Conservation (phyloP, 2,329 filamentous ascomycete genomes). For the Lasiodiplodia sp. region DNA sequence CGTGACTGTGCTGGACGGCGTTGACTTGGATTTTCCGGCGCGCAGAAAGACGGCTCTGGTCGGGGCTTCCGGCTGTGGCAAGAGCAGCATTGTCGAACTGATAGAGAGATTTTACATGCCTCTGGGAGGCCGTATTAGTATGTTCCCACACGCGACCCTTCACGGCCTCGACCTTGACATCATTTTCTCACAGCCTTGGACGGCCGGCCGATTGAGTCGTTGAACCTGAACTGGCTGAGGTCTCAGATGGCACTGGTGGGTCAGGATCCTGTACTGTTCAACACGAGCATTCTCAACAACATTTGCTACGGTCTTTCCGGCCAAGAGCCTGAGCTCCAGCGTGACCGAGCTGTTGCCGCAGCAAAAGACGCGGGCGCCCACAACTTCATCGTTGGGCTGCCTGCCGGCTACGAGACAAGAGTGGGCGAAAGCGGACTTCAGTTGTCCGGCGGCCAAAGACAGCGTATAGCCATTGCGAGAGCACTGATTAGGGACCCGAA, state of each 20-base stretch:
- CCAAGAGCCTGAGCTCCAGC: slow-evolving; percentile 73
- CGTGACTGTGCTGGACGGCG: slow-evolving; percentile 83
- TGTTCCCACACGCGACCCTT: too few species aligned
- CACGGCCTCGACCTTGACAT: too few species aligned
- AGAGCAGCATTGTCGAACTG: slow-evolving; percentile 87
- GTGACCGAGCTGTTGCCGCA: slow-evolving; percentile 74
- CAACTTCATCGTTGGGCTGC: slow-evolving; percentile 79
- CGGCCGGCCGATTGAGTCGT: slow-evolving; percentile 74
- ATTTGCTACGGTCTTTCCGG: slow-evolving; percentile 88
- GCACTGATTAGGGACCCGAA: slow-evolving; percentile 87
- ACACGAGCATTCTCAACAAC: slow-evolving; percentile 83
- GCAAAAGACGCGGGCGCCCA: slow-evolving; percentile 89
- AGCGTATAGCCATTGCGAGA: slow-evolving; percentile 88
- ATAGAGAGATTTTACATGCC: slow-evolving; percentile 92
- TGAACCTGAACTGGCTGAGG: slow-evolving; percentile 87
- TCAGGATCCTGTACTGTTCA: slow-evolving; percentile 87
- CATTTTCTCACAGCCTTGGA: slow-evolving; percentile 64
- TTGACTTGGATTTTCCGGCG: slow-evolving; percentile 78
- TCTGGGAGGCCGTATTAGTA: slow-evolving; percentile 71
- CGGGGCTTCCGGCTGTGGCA: slow-evolving; percentile 90
- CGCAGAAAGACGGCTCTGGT: slow-evolving; percentile 91
- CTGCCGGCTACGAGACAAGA: slow-evolving; percentile 87
- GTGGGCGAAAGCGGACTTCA: slow-evolving; percentile 90
- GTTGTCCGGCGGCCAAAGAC: slow-evolving; percentile 89
- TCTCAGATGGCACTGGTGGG: slow-evolving; percentile 88